A percentile compares a stretch with the other conserved stretches of the same genome.
phyloP scores from a whole-genome alignment of 768 basidiomycete species.

The Cystobasidium onofrii region DNA sequence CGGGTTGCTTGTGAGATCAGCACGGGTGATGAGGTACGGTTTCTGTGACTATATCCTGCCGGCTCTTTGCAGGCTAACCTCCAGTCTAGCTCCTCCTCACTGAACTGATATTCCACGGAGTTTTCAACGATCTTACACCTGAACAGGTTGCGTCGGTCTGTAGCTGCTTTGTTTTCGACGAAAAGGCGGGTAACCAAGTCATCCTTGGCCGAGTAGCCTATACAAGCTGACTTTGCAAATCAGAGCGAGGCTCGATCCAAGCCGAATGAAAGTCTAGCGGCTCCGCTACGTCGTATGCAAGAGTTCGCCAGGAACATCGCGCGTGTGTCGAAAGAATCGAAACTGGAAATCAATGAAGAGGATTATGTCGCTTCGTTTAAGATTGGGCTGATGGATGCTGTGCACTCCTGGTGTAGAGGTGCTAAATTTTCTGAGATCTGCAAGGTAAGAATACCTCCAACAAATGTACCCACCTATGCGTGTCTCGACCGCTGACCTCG shows the following conservation, averaged over 20 bases:
- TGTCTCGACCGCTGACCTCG: not conserved
- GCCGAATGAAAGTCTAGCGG: conserved; percentile 85
- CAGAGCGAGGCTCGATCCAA: conserved; percentile 79
- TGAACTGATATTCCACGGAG: conserved; percentile 93
- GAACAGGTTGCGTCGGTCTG: conserved; percentile 90
- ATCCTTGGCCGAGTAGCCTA: not conserved
- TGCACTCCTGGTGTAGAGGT: conserved; percentile 96
- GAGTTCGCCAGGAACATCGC: conserved; percentile 91
- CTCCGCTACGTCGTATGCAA: conserved; percentile 87
- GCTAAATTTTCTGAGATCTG: conserved; percentile 91
- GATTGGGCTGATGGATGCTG: conserved; percentile 96
- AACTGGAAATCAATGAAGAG: conserved; percentile 77
- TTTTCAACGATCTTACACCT: conserved; percentile 78
- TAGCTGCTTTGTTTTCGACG: conserved; percentile 94
- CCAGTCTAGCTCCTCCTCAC: conserved; percentile 75
- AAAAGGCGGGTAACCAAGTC: conserved; percentile 63
- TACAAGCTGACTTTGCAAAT: not conserved
- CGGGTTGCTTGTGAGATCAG: conserved; percentile 97
- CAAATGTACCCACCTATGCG: too few relatives aligned
- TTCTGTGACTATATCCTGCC: too few relatives aligned
- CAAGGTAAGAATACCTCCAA: conserved; percentile 74
- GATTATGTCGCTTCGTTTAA: conserved; percentile 96
- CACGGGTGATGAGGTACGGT: conserved; percentile 68
- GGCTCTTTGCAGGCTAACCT: too few relatives aligned
- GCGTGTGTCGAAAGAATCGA: conserved; percentile 90